Evolutionary conservation across 352 stramenopile genomes (phyloP), one percentile per base, ranked within the genome.

Genomic region (Pythium grandisporangium): DNA sequence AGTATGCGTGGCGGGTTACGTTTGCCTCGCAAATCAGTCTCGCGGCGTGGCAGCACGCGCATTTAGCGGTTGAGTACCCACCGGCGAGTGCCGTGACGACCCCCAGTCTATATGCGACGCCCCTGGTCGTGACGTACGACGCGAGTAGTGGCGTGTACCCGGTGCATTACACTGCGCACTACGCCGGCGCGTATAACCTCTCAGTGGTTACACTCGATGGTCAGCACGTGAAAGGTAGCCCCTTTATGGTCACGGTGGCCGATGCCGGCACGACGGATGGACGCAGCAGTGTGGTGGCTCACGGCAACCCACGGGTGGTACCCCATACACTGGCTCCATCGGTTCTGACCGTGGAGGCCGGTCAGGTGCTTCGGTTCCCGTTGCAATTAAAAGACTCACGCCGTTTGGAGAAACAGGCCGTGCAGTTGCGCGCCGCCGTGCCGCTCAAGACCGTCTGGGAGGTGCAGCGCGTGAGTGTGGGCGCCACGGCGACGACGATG

Each of bases 11-110:
- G 85, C 58, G 51, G 22, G 74, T 98, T 37, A 98, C 91, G 17
- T 98, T 98, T 52, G 41, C 95, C 0, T 93, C 82, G 22, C 68
- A 96, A 53, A n/a, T n/a, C n/a, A n/a, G n/a, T n/a, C 67, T 98
- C 27, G 55, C 78, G 6, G 48, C 72, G 30, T 85, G 80, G 80
- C 76, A 66, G 17, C 60, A 60, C 3, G 62, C 77, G 1, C 76
- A 89, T 42, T 43, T 93, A 5, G 74, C 75, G 5, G 67, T 93
- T 8, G 70, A 86, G 46, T 91, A 91, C 42, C 66, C 80, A 1
- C 58, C 8, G 1, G 27, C 17, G 6, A 21, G n/a, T n/a, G 10
- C 36, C 24, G 62, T 40, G 5, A 59, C 57, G 5, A 35, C 58
- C 1, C 45, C 45, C 0, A 85, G 63, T 37, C 29, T 88, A 42